Conservation (phyloP, 2,329 filamentous ascomycete genomes). For the Pseudocercospora fijiensis region DNA sequence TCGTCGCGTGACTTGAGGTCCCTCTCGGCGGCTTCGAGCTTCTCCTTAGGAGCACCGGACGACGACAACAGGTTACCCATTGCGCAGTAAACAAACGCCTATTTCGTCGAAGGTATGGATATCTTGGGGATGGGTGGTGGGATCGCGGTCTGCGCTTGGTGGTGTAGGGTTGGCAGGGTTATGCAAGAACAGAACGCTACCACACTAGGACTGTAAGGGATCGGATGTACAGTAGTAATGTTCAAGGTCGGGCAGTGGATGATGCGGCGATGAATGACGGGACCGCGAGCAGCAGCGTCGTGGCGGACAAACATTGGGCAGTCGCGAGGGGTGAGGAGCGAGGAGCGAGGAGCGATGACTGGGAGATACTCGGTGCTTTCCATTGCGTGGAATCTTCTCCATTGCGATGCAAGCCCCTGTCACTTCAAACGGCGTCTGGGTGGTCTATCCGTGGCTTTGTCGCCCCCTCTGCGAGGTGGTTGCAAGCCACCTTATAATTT, state of each 20-base stretch:
- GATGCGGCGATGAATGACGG: neutral
- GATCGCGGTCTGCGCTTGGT: slow-evolving; percentile 1
- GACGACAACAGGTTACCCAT: slow-evolving; percentile 27
- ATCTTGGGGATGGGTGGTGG: neutral
- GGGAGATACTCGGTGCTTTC: neutral
- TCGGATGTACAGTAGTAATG: too few relatives aligned
- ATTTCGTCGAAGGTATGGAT: neutral
- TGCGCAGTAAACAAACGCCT: slow-evolving; percentile 11
- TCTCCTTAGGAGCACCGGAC: slow-evolving; percentile 22
- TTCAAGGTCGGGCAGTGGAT: neutral
- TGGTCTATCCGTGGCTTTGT: too few relatives aligned
- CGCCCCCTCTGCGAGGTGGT: too few relatives aligned
- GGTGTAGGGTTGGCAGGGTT: neutral
- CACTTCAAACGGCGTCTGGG: neutral
- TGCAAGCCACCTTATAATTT: too few relatives aligned
- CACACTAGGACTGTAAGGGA: neutral
- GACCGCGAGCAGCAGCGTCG: neutral
- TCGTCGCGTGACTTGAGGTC: slow-evolving; percentile 23
- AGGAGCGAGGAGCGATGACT: too few relatives aligned
- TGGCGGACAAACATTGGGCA: neutral
- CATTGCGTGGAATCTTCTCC: neutral
- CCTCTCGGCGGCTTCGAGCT: slow-evolving; percentile 26
- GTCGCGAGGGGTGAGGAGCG: neutral
- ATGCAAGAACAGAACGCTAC: neutral
- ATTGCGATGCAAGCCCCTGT: neutral